Conservation (phyloP, 495 filamentous ascomycete species). For the Choiromyces venosus region DNA sequence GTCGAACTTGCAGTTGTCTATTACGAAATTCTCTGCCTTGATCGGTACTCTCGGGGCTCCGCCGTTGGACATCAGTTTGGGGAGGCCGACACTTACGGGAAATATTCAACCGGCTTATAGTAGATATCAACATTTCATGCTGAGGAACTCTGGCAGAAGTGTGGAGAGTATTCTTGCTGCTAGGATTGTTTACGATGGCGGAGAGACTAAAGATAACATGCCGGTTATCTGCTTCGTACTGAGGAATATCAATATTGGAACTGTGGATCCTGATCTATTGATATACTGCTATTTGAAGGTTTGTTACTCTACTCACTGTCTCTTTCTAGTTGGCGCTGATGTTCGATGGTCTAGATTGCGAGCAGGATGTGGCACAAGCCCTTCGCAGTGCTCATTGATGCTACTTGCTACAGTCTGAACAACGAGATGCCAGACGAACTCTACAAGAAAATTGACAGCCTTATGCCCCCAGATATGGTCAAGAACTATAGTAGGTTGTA, state of each 20-base stretch:
- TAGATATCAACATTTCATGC: constrained; percentile 65
- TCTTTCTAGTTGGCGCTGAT: not conserved
- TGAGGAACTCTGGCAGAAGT: constrained; percentile 58
- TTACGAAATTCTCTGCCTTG: constrained; percentile 45
- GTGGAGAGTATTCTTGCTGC: constrained; percentile 56
- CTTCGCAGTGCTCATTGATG: constrained; percentile 60
- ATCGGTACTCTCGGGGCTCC: constrained; percentile 60
- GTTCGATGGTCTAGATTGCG: constrained; percentile 48
- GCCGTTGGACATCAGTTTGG: constrained; percentile 59
- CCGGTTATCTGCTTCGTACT: constrained; percentile 63
- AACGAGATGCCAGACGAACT: constrained; percentile 58
- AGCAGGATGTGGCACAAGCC: constrained; percentile 62
- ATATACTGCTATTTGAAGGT: constrained; percentile 61
- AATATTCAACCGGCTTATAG: constrained; percentile 58
- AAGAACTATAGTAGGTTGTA: constrained; percentile 55
- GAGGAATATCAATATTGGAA: constrained; percentile 56
- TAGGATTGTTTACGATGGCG: constrained; percentile 61
- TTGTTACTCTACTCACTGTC: constrained; percentile 9
- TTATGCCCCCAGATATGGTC: constrained; percentile 56
- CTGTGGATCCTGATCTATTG: constrained; percentile 56
- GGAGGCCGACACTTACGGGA: constrained; percentile 54
- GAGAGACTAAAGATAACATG: constrained; percentile 62
- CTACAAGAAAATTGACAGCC: constrained; percentile 52
- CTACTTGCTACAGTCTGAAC: constrained; percentile 59
- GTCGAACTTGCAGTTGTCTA: constrained; percentile 30